phyloP scores from a whole-genome alignment of 2,329 filamentous ascomycete species.

The Exophiala oligosperma region DNA sequence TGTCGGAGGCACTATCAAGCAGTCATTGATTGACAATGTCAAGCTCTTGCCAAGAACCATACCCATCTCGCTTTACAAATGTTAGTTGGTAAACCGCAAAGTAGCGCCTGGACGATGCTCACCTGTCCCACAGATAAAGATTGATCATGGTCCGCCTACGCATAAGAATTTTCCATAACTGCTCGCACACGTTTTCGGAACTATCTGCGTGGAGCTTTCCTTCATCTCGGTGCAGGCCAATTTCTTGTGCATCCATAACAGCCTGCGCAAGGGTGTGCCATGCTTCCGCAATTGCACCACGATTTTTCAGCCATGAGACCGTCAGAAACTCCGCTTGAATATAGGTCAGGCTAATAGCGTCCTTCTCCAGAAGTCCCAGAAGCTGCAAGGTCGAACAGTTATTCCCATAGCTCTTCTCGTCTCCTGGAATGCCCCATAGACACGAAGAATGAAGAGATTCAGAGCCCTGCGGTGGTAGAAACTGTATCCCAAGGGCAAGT shows the following conservation, averaged over 20 bases:
- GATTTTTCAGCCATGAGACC: conserved; percentile 11
- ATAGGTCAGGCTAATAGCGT: conserved; percentile 11
- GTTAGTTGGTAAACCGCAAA: background rate
- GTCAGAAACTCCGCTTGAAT: conserved; percentile 9
- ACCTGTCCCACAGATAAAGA: conserved; percentile 15
- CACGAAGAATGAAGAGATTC: conserved; percentile 6
- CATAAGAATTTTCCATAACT: conserved; percentile 9
- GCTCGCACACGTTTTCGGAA: conserved; percentile 6
- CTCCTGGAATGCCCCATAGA: conserved; percentile 4
- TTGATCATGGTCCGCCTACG: conserved; percentile 11
- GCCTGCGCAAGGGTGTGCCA: conserved; percentile 10
- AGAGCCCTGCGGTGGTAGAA: conserved; percentile 2
- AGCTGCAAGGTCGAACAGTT: conserved; percentile 4
- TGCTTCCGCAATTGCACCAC: conserved; percentile 10
- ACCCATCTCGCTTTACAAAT: conserved; percentile 6
- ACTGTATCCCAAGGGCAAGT: conserved; percentile 4
- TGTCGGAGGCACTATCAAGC: conserved; percentile 5
- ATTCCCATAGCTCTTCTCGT: background rate
- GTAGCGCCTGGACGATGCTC: background rate
- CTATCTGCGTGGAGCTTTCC: conserved; percentile 9
- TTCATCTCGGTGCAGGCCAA: conserved; percentile 12
- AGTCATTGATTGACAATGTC: conserved; percentile 9
- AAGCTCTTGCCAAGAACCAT: conserved; percentile 11
- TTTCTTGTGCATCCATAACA: conserved; percentile 11
- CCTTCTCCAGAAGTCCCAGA: conserved; percentile 4